phyloP scores from a whole-genome alignment of 805 yeast genomes.

The Starmerella apis region DNA sequence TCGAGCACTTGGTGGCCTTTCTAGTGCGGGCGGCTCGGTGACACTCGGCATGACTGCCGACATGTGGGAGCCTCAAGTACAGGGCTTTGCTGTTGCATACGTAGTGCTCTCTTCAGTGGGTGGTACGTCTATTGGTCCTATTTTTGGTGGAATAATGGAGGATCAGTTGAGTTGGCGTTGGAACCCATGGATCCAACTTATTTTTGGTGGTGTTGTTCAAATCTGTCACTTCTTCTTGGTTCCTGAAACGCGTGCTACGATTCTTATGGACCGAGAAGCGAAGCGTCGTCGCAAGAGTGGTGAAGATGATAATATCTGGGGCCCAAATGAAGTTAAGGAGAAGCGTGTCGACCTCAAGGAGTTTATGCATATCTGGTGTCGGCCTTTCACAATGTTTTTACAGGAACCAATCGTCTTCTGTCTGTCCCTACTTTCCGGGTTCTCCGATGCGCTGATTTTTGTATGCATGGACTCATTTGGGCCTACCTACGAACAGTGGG shows the following conservation, averaged over 20 bases:
- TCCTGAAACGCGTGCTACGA: conserved; percentile 32
- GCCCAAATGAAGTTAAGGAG: conserved; percentile 27
- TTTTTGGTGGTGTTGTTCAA: conserved; percentile 43
- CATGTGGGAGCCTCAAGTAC: conserved; percentile 36
- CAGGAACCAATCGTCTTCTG: conserved; percentile 35
- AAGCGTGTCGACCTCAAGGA: conserved; percentile 14
- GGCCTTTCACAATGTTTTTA: conserved; percentile 35
- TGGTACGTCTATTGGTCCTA: conserved; percentile 41
- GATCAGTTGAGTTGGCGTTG: conserved; percentile 49
- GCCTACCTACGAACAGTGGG: conserved; percentile 33
- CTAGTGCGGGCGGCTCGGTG: conserved; percentile 45
- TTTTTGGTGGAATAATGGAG: conserved; percentile 45
- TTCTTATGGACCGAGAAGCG: conserved; percentile 35
- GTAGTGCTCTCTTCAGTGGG: conserved; percentile 42
- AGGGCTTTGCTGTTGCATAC: conserved; percentile 43
- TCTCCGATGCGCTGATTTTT: conserved; percentile 36
- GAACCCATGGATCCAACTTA: conserved; percentile 50
- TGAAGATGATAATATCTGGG: conserved; percentile 32
- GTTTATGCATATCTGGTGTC: conserved; percentile 27
- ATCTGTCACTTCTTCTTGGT: conserved; percentile 33
- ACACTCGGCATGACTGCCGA: conserved; percentile 59
- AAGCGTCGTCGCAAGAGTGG: conserved; percentile 33
- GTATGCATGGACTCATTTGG: conserved; percentile 34
- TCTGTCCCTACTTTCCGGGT: conserved; percentile 34
- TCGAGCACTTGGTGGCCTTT: conserved; percentile 53